Percentiles rank a stretch among this genome's conserved stretches.
Evolutionary conservation across 192 early-diverging fungal species (phyloP).

Genomic region (Coemansia sp.): DNA sequence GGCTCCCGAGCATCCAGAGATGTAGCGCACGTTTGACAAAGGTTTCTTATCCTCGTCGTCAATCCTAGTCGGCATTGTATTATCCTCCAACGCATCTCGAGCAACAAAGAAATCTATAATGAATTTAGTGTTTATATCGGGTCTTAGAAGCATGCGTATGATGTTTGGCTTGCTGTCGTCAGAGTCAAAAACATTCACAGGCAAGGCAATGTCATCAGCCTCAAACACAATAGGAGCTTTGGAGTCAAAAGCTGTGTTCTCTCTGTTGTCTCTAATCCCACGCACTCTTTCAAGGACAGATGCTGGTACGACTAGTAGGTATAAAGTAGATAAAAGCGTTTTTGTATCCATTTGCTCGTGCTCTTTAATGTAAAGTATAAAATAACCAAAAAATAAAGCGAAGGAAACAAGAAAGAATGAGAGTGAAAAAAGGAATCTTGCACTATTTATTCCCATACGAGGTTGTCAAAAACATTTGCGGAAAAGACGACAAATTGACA

Average conservation of each 20-base stretch:
- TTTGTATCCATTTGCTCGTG: neutral
- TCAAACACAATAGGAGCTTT: neutral
- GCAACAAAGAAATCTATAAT: neutral
- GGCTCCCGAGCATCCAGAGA: neutral
- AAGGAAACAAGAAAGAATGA: neutral
- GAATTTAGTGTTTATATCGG: neutral
- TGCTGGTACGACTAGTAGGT: neutral
- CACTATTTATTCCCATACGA: neutral
- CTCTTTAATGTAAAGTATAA: too few relatives aligned
- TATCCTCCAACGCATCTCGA: neutral
- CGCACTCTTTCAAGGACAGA: neutral
- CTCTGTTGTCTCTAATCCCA: neutral
- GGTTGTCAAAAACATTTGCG: neutral
- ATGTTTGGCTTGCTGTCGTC: neutral
- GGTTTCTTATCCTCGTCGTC: neutral
- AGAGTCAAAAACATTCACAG: neutral
- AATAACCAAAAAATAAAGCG: neutral
- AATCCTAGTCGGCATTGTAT: neutral
- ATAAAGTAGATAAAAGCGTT: neutral
- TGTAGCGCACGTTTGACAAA: neutral
- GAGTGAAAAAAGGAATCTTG: neutral
- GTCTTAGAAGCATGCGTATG: neutral
- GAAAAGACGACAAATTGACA: neutral
- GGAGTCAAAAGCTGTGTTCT: neutral
- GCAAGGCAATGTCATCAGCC: neutral